Conservation (phyloP, 257 asterid genomes). For the Solanum chiquidenum region DNA sequence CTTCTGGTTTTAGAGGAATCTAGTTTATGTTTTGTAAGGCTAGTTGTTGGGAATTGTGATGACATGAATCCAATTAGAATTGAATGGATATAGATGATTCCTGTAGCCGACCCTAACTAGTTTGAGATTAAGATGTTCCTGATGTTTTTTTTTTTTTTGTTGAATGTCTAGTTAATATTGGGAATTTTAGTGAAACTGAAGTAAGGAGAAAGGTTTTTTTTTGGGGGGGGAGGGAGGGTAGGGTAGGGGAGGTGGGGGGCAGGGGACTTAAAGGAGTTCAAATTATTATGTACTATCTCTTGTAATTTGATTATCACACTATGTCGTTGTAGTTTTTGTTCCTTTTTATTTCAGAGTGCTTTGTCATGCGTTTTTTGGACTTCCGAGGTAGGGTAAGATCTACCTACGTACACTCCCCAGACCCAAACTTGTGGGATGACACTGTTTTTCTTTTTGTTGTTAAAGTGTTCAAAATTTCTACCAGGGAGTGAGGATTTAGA, state of each 20-base stretch:
- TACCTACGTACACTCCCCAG: not conserved
- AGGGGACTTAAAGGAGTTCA: not conserved
- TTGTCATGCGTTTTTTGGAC: not conserved
- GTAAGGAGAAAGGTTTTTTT: not conserved
- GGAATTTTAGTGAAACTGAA: not conserved
- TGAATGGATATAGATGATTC: not conserved
- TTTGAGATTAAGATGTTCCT: not conserved
- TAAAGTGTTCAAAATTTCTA: not conserved
- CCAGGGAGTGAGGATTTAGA: not conserved
- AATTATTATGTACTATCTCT: not conserved
- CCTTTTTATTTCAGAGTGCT: not conserved
- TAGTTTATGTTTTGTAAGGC: not conserved
- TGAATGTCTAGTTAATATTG: not conserved
- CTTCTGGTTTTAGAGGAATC: not conserved
- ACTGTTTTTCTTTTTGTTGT: not conserved
- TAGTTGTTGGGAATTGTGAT: not conserved
- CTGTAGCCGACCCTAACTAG: not conserved
- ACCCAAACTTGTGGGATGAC: not conserved
- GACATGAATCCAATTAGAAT: not conserved
- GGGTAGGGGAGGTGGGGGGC: too few relatives aligned
- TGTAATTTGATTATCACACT: not conserved
- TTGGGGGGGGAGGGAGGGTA: not conserved
- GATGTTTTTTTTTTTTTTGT: too few relatives aligned
- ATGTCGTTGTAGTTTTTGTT: not conserved
- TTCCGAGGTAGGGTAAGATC: not conserved